Evolutionary conservation across 495 filamentous ascomycete genomes (phyloP).

Genomic region (Aspergillus sclerotioniger): DNA sequence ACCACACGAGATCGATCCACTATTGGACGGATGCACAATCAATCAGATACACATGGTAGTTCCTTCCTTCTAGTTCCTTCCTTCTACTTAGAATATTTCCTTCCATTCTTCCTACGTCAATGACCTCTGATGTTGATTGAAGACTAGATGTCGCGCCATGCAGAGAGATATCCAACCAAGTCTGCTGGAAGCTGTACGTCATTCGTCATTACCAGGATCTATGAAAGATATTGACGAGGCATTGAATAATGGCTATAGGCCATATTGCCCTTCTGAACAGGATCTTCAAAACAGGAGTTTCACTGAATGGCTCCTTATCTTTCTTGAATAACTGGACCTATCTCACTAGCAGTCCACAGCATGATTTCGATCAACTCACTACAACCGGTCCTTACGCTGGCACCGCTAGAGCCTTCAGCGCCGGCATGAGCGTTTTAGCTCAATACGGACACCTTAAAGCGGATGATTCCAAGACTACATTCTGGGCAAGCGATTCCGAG

Average conservation of each 20-base stretch:
- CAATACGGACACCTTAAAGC: conserved; percentile 50
- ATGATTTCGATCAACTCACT: conserved; percentile 55
- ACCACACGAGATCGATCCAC: conserved; percentile 38
- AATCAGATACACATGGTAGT: conserved; percentile 60
- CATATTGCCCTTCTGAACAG: conserved; percentile 48
- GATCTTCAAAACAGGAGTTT: conserved; percentile 39
- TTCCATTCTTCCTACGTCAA: not conserved
- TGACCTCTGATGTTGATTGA: conserved; percentile 1
- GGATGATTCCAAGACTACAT: conserved; percentile 20
- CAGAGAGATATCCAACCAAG: conserved; percentile 56
- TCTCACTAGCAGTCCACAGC: conserved; percentile 39
- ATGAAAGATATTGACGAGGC: not conserved
- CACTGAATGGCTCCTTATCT: conserved; percentile 47
- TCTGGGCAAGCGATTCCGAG: conserved; percentile 57
- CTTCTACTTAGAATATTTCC: conserved; percentile 4
- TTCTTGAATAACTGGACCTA: conserved; percentile 59
- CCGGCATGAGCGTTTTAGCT: conserved; percentile 55
- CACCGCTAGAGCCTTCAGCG: conserved; percentile 52
- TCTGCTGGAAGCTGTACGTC: conserved; percentile 51
- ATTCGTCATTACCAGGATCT: not conserved
- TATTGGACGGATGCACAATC: conserved; percentile 44
- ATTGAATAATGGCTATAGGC: conserved; percentile 27
- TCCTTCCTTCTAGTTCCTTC: not conserved
- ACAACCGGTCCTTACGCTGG: conserved; percentile 58
- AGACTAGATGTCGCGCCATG: conserved; percentile 58